Percentiles rank a stretch among this genome's conserved stretches.
phyloP scores from a whole-genome alignment of 2,329 filamentous ascomycete genomes.

The Colletotrichum trifolii region DNA sequence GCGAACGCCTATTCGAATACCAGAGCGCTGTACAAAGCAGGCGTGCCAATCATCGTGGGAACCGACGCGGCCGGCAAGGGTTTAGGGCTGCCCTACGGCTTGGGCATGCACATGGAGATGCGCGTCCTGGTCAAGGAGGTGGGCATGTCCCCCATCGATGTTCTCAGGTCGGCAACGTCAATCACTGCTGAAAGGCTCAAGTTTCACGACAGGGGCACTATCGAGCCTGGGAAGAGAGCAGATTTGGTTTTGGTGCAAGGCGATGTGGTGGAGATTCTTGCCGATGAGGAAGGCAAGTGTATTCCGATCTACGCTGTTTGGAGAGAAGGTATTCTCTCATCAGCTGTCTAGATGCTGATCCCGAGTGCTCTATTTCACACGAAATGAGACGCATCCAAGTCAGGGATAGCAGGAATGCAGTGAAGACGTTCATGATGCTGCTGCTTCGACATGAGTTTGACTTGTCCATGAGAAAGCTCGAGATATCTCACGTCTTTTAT shows the following conservation, averaged over 20 bases:
- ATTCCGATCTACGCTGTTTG: conserved; percentile 35
- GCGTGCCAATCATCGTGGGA: conserved; percentile 35
- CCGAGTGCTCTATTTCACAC: too few relatives aligned
- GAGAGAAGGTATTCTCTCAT: conserved; percentile 30
- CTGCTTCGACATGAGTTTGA: too few relatives aligned
- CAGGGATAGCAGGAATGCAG: too few relatives aligned
- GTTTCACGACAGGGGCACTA: conserved; percentile 31
- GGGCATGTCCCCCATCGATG: conserved; percentile 33
- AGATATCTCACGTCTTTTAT: too few relatives aligned
- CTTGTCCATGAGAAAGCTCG: too few relatives aligned
- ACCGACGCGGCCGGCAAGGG: conserved; percentile 36
- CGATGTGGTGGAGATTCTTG: conserved; percentile 24
- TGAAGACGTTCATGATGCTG: too few relatives aligned
- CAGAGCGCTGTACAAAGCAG: conserved; percentile 29
- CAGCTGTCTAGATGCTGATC: not conserved
- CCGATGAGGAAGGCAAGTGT: not conserved
- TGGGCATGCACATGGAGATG: conserved; percentile 36
- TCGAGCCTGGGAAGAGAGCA: conserved; percentile 30
- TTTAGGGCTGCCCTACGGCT: conserved; percentile 32
- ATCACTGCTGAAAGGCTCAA: conserved; percentile 32
- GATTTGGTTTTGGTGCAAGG: conserved; percentile 37
- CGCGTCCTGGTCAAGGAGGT: conserved; percentile 35
- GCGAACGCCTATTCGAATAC: conserved; percentile 36
- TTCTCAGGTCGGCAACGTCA: conserved; percentile 36
- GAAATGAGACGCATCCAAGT: too few relatives aligned